A percentile compares a stretch with the other conserved stretches of the same genome.
These are phyloP conservation scores for Penicillium canescens DNA, from an alignment of 495 filamentous ascomycete species.

Conservation along the genomic window DNA sequence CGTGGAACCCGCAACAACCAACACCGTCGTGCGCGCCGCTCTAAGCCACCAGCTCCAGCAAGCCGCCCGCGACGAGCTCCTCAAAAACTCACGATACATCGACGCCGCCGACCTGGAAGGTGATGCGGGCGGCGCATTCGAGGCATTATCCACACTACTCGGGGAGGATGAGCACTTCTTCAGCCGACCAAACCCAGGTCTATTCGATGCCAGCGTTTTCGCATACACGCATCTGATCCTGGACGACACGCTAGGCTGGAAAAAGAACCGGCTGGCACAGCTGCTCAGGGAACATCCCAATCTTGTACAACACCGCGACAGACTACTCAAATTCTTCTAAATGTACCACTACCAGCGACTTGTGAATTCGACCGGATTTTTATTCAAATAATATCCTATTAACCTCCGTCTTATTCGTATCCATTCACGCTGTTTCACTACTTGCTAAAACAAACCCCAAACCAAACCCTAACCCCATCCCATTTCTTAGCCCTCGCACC, in stretches of 20 bases:
- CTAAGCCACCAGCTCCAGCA: conserved; percentile 65
- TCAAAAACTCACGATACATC: conserved; percentile 61
- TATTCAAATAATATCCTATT: conserved; percentile 13
- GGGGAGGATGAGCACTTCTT: conserved; percentile 69
- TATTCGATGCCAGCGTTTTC: conserved; percentile 89
- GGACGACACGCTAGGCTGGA: conserved; percentile 60
- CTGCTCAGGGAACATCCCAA: conserved; percentile 44
- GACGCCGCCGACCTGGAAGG: conserved; percentile 63
- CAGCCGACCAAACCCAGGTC: conserved; percentile 56
- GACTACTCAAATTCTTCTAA: conserved; percentile 45
- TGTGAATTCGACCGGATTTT: neutral
- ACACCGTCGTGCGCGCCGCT: conserved; percentile 58
- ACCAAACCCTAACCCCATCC: conserved; percentile 68
- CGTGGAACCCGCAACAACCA: conserved; percentile 61
- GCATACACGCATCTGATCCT: conserved; percentile 85
- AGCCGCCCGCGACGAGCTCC: conserved; percentile 72
- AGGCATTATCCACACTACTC: conserved; percentile 71
- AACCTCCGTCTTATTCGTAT: neutral
- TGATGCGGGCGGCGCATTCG: conserved; percentile 70
- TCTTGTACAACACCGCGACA: conserved; percentile 55
- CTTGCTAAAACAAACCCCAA: conserved; percentile 60
- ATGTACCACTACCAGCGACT: conserved; percentile 8
- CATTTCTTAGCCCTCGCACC: conserved; percentile 66
- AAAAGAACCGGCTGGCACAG: conserved; percentile 41
- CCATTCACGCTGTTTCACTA: conserved; percentile 1